Evolutionary conservation across 1,284 basidiomycete species (phyloP), one percentile per base, ranked within the genome.

Genomic region (Microbotryomycetes sp.): DNA sequence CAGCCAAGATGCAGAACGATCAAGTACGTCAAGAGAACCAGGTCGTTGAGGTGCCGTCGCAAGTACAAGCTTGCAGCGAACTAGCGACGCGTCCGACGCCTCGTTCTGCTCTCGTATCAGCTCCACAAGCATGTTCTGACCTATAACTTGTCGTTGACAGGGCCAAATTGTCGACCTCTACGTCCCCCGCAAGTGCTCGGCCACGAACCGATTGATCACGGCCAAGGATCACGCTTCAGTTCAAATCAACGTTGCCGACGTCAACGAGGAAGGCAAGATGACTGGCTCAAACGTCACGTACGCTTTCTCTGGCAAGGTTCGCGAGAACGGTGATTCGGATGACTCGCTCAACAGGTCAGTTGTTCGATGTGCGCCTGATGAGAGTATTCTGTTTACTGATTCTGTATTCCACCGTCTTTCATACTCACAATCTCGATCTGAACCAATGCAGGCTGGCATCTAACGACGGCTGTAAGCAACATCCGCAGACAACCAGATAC

Each of bases 141-240:
- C n/a, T n/a, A n/a, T n/a, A n/a, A n/a, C n/a, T n/a, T n/a, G n/a
- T n/a, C 36, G 36, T 42, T 32, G 36, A 6, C 72, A 97, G 90
- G 93, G 94, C 82, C 83, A 91, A 78, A 93, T 98, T 78, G 94
- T 98, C 77, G 94, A 98, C 84, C 92, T 98, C 80, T 98, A 98
- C 84, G 92, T 98, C 77, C 94, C 94, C 78, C 91, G 94, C 83
- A 97, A 98, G 81, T 98, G 96, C 81, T 84, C 90, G 78, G 70
- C 59, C 60, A 71, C 76, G 87, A 91, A 92, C 84, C 89, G 92
- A 72, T 83, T 97, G 75, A 97, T 97, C 79, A 94, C 90, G 73
- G 89, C 94, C 75, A 97, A 98, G 83, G 94, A 99, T 81, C 92
- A 97, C 79, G 92, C 94, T 51, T 97, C 93, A 51, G 91, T 98